These are phyloP conservation scores for Phaeophleospora eucalypticola DNA, from an alignment of 2,329 filamentous ascomycete species.

Conservation along the genomic window DNA sequence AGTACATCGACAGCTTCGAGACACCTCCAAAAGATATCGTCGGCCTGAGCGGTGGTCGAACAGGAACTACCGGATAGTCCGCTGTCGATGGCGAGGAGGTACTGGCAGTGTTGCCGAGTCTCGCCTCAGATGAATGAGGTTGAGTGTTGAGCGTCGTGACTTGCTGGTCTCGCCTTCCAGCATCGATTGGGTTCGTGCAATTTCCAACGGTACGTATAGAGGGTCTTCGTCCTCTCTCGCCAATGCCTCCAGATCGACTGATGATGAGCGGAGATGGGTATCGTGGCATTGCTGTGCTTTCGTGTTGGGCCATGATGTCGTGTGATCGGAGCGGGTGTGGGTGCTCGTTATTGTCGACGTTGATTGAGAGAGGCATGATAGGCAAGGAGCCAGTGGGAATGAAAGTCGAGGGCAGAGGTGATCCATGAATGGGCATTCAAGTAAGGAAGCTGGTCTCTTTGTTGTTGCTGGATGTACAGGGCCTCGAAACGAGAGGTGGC, in stretches of 20 bases:
- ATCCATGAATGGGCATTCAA: slow-evolving; percentile 21
- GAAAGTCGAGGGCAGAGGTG: slow-evolving; percentile 30
- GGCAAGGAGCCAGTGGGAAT: slow-evolving; percentile 28
- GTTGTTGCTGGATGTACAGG: not conserved
- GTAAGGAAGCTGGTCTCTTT: not conserved
- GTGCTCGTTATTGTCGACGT: slow-evolving; percentile 8
- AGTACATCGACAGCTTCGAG: slow-evolving; percentile 17
- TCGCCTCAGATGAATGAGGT: slow-evolving; percentile 11
- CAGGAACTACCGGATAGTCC: slow-evolving; percentile 14
- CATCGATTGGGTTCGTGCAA: not conserved
- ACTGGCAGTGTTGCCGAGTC: slow-evolving; percentile 22
- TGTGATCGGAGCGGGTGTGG: slow-evolving; percentile 18
- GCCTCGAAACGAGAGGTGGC: not conserved
- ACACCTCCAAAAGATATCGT: slow-evolving; percentile 17
- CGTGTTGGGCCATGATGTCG: slow-evolving; percentile 16
- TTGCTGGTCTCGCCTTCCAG: not conserved
- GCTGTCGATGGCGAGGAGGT: not conserved
- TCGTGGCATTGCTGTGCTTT: slow-evolving; percentile 3
- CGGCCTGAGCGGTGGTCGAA: slow-evolving; percentile 16
- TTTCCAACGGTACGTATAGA: slow-evolving; percentile 9
- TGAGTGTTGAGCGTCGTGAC: not conserved
- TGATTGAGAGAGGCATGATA: slow-evolving; percentile 27
- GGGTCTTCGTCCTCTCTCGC: slow-evolving; percentile 5
- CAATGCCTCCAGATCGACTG: slow-evolving; percentile 5
- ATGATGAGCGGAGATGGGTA: slow-evolving; percentile 8